Base-by-base conservation (phyloP, 768 basidiomycete genomes). In the Hortiboletus campestris region DNA sequence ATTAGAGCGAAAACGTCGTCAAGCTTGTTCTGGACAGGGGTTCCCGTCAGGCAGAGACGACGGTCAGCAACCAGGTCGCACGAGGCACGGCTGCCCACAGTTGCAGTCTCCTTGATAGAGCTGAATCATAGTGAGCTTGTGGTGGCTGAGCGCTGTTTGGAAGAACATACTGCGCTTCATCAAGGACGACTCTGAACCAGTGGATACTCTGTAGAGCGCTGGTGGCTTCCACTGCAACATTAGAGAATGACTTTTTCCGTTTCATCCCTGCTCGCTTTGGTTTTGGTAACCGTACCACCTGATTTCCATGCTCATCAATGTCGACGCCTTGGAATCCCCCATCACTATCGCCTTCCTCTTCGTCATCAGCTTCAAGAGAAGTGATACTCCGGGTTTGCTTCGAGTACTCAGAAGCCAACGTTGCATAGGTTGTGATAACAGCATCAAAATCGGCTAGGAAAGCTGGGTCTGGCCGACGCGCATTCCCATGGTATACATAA, bases 11-110 rank as follows among this genome's bases (percentile, higher is more conserved):
- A 98, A 47, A 99, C 89, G 67, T 99, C 97, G 74, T 98, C 97
- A 49, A 98, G 83, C 73, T 96, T 97, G 79, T 99, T 99, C 76
- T 99, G 97, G 36, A 99, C 94, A 1, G 97, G 97, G 9, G 97
- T 99, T 53, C 97, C 97, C n/a, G 95, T 95, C 39, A 99, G 78
- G 71, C 93, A 95, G 41, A 98, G 77, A 16, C 97, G 86, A 49
- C 97, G 86, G 67, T 98, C 92, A 16, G 97, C 93, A 72, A 89
- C 82, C 46, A 99, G 81, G 70, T 97, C 94, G 72, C 97, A 98
- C 13, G 90, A 94, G 8, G 97, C 97, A 53, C 92, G 86, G 59
- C 94, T 94, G 42, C 89, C 95, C 41, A 98, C 92, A 2, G 97
- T 99, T 22, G 84, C 81, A 7, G 92, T 88, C 73, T 98, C 96